Percentiles rank a stretch among this genome's conserved stretches.
Conservation (phyloP, 305 asterid genomes). For the Fraxinus baroniana region DNA sequence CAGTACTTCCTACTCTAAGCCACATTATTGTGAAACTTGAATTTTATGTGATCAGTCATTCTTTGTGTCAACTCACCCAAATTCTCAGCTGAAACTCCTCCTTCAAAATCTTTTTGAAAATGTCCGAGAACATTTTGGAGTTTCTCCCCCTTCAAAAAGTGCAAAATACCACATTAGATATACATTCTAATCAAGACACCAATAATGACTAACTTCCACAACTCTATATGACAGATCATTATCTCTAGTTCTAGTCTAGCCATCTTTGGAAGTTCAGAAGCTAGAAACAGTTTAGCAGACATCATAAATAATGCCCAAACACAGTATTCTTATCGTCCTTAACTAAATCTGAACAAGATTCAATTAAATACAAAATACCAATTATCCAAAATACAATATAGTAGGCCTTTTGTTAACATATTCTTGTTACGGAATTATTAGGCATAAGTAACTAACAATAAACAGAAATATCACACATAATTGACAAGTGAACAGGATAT, state of each 20-base stretch:
- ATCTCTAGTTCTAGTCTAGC: not conserved
- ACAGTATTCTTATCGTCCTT: conserved; percentile 2
- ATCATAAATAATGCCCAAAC: not conserved
- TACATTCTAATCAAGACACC: conserved; percentile 10
- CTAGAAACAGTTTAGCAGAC: conserved; percentile 3
- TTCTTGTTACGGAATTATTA: not conserved
- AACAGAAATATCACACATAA: conserved; percentile 1
- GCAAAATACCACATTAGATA: conserved; percentile 24
- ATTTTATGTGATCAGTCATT: conserved; percentile 12
- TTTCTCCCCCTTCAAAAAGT: conserved; percentile 78
- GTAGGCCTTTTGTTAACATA: conserved; percentile 11
- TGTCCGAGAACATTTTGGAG: conserved; percentile 89
- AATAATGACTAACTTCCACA: conserved; percentile 11
- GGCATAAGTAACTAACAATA: conserved; percentile 8
- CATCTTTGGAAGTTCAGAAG: conserved; percentile 15
- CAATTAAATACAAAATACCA: conserved; percentile 7
- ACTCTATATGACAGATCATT: not conserved
- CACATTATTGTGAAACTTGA: not conserved
- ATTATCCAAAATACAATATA: conserved; percentile 23
- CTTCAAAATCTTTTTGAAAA: conserved; percentile 97
- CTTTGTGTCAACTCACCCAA: conserved; percentile 66
- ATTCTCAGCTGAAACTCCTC: conserved; percentile 94
- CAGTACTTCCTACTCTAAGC: conserved; percentile 29
- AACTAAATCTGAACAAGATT: conserved; percentile 16
- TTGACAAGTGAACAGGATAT: conserved; percentile 8